Evolutionary conservation across 176 grass and related monocot genomes (phyloP), one percentile per base, ranked within the genome.

Genomic region (Musa troglodytarum): DNA sequence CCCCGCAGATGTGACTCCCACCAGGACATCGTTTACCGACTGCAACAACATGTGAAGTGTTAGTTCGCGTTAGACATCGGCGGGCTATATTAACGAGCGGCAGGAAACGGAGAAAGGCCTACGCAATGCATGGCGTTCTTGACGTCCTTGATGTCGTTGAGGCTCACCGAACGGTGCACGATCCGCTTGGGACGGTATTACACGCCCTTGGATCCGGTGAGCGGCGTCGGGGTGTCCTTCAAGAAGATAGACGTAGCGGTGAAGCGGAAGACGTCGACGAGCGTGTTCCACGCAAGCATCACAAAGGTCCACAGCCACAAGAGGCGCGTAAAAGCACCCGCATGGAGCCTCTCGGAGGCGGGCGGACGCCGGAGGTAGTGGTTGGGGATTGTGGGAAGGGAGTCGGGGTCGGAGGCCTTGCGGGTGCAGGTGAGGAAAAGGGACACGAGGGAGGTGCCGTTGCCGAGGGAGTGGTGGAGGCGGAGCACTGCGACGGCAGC

Each of bases 391-490:
- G 65, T 54, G 78, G 74, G 52, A 25, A 74, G 52, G 81, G 9
- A 7, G 78, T 57, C 52, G 78, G 88, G 95, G 82, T 98, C 90
- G 22, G 82, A 78, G 71, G 88, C 76, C 74, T 80, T 78, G 80
- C 90, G 84, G 0, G 88, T 91, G 90, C 95, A 93, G 0, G 95
- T 86, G 34, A 89, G 80, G 83, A 98, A 77, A 59, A 98, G 95
- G 63, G 90, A 98, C 56, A 82, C 81, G 72, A 98, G 82, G 70
- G 95, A 98, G 73, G 82, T 72, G 86, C 90, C 95, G 68, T 98
- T 90, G 57, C 95, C 95, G 77, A 98, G 86, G 65, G 95, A 98
- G 73, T 98, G 90, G 86, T 98, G 88, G 82, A 88, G 71, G 65
- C 95, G 88, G 71, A 98, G 23, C 67, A 79, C 80, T 22, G 78